Evolutionary conservation across 441 rosid species (phyloP), one percentile per base, ranked within the genome.

Genomic region (Sinapis alba): DNA sequence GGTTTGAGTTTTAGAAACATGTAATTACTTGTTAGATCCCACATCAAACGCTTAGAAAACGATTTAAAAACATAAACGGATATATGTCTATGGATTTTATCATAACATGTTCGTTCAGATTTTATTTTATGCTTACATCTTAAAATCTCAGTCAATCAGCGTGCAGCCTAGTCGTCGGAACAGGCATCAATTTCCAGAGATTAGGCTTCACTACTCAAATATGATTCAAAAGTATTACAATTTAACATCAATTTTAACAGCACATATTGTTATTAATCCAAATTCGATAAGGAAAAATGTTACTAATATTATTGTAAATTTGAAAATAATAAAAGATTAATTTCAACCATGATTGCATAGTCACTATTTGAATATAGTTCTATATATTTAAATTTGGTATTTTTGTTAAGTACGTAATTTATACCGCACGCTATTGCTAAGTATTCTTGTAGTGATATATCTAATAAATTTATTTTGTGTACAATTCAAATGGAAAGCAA

Each of bases 401-500:
- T 13, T 21, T 41, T 10, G 28, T 18, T 23, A 57, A 38, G 23
- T 54, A 54, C 58, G 2, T 47, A 18, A 16, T 24, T 23, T 58
- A 4, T 58, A 34, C 50, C 11, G 23, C 28, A 15, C 6, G 7
- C 54, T 32, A 23, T 34, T 34, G 58, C 58, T 66, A 28, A 28
- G 24, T 16, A 71, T 50, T 53, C 23, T 23, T 62, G 54, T 11
- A 3, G 18, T 53, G 43, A 26, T 12, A 36, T 15, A 32, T 21
- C 24, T 45, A 16, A 24, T 2, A 68, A 32, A 36, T 5, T 61
- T 34, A 61, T 24, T 11, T 18, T 10, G 58, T 26, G 63, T 3
- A 51, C 57, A 62, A 7, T 53, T 51, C 11, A 69, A 69, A 76
- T 54, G 59, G 65, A 68, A 53, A 61, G 56, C 53, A 74, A 62